phyloP scores from a whole-genome alignment of 2,329 filamentous ascomycete genomes.

The Cadophora gregata region DNA sequence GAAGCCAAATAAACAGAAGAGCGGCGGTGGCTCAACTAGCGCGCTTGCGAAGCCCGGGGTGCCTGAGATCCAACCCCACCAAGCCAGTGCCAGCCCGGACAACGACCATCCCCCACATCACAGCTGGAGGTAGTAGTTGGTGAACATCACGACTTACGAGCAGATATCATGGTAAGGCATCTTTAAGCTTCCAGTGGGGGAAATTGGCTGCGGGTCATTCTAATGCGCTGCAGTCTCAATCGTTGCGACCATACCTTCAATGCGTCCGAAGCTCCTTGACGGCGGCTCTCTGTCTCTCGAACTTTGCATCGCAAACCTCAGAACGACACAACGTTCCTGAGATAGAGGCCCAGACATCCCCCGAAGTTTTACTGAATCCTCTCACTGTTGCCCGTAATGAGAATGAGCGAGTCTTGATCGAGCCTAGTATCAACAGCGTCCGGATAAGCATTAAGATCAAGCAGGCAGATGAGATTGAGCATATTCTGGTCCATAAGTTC shows the following conservation, averaged over 20 bases:
- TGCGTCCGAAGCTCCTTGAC: constrained; percentile 94
- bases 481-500: constrained; percentile 98
- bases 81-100: constrained; percentile 23
- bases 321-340: constrained; percentile 99
- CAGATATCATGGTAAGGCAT: constrained; percentile 34
- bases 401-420: constrained; percentile 94
- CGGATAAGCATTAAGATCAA: constrained; percentile 99
- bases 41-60: constrained; percentile 32
- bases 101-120: constrained; percentile 23
- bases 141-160: constrained; percentile 21
- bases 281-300: constrained; percentile 89
- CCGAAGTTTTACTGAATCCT: constrained; percentile 91
- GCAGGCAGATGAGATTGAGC: constrained; percentile 98
- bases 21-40: constrained; percentile 27
- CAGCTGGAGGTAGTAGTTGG: constrained; percentile 21
- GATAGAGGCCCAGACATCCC: constrained; percentile 90
- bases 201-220: neutral
- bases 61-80: constrained; percentile 36
- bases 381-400: constrained; percentile 92
- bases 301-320: constrained; percentile 96
- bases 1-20: constrained; percentile 23
- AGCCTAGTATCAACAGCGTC: constrained; percentile 96
- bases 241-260: constrained; percentile 93
- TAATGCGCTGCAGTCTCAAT: constrained; percentile 75
- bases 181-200: too few relatives aligned